Conservation (phyloP, 192 early-diverging fungal species). For the Podila clonocystis region DNA sequence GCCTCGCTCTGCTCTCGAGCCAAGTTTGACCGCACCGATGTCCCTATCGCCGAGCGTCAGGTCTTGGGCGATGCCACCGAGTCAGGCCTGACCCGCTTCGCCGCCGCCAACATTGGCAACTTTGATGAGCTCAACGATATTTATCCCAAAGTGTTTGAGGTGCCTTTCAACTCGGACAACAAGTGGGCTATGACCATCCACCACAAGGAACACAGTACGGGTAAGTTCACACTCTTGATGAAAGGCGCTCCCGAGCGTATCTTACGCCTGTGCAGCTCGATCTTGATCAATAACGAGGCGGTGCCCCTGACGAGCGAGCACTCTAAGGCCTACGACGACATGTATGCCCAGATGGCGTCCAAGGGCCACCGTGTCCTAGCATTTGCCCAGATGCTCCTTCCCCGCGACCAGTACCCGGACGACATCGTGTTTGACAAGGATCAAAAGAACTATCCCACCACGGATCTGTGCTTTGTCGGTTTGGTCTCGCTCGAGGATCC, state of each 20-base stretch:
- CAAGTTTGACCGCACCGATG: constrained; percentile 90
- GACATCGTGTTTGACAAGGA: constrained; percentile 82
- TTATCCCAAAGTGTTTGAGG: constrained; percentile 92
- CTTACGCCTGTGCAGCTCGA: constrained; percentile 80
- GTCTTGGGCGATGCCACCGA: constrained; percentile 97
- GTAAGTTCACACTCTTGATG: constrained; percentile 81
- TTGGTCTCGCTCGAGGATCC: constrained; percentile 93
- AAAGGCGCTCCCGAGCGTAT: constrained; percentile 98
- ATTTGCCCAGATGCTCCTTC: constrained; percentile 85
- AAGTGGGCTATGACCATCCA: constrained; percentile 97
- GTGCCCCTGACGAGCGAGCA: constrained; percentile 77
- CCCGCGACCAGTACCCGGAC: constrained; percentile 73
- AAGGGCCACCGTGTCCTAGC: constrained; percentile 96
- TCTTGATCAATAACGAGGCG: constrained; percentile 65
- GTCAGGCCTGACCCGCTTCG: constrained; percentile 87
- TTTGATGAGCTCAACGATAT: constrained; percentile 75
- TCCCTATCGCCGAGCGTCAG: constrained; percentile 82
- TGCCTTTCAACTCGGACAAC: constrained; percentile 96
- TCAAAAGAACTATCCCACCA: constrained; percentile 75
- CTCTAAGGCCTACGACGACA: constrained; percentile 69
- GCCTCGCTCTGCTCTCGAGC: constrained; percentile 87
- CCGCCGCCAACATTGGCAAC: constrained; percentile 72
- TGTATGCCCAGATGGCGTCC: constrained; percentile 90
- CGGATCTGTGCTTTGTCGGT: constrained; percentile 82
- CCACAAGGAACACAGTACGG: constrained; percentile 72